Base-by-base conservation (phyloP, 2,329 filamentous ascomycete genomes). In the Phialocephala sp. region DNA sequence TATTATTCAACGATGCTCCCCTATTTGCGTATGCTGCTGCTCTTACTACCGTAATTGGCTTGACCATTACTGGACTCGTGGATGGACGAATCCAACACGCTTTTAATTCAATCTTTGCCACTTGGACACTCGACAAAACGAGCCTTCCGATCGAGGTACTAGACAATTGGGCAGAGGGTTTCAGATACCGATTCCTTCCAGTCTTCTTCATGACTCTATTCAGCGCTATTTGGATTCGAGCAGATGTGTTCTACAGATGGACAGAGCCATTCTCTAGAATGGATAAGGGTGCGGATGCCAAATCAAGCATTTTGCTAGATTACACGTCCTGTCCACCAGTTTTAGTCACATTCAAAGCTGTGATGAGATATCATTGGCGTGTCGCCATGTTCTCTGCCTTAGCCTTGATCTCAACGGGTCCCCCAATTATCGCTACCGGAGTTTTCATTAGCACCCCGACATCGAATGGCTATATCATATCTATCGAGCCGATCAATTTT, bases 391-490 rank as follows among this genome's bases (percentile, higher is more conserved):
- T 52, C 12, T 52, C 47, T 52, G 47, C 47, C 14, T 32, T 52
- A 11, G 47, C 47, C 24, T 32, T 52, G 22, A 32, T 52, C 24
- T 52, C 47, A 2, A 52, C 22, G 5, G 20, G 22, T 32, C 47
- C 24, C 2, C 47, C 47, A 11, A 52, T 52, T 22, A 32, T 52
- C 12, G 47, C 47, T 32, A 52, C 47, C 12, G 47, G 47, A 27
- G 47, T 52, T 15, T 52, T 52, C 47, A 52, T 52, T 22, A 52
- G 47, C 47, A 52, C 47, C 12, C 47, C 47, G 8, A 52, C 47
- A 14, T 4, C 8, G 4, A 27, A 27, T 9, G 47, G 47, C 12
- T 52, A 52, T 22, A 27, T 15, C 12, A 52, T 52, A 4, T 27
- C 47, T 18, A 52, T 52, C 12, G 47, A 52, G 22, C 47, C 47